Base-by-base conservation (phyloP, 768 basidiomycete species). In the Lactarius akahatsu region DNA sequence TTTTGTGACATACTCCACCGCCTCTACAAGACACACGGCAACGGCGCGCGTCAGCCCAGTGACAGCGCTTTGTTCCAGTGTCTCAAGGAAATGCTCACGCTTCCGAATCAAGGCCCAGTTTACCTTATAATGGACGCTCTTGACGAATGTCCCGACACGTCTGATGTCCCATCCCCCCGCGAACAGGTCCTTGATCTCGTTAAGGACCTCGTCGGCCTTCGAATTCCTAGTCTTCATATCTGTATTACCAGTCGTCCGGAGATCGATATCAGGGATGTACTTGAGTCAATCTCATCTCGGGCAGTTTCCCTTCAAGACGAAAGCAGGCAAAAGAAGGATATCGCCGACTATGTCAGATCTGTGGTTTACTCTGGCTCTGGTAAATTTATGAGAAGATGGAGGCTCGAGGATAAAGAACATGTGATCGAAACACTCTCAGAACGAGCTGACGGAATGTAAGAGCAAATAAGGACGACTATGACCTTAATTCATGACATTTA, bases 61-160 rank as follows among this genome's bases (percentile, higher is more conserved):
- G 40, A 43, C 16, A 18, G 10, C 30, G 18, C 16, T 13, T 30
- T 43, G 8, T 43, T 34, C 0, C 40, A 59, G 13, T 59, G 58
- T 20, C 40, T 59, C 7, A 43, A 59, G 20, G 26, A 41, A 7
- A 59, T 59, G 58, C 28, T 59, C 20, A 18, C 13, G 9, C 15
- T 43, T 1, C 41, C 40, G 0, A 20, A 41, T 28, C 47, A 23
- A 23, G 23, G 2, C 23, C 47, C 23, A 13, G 47, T 26, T 13
- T 50, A 50, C 47, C n/a, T 59, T 2, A 30, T 59, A 10, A 41
- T 43, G 16, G 58, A 59, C 10, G 58, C 23, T 3, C 40, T 59
- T 3, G 58, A 59, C 28, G 58, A 59, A 59, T 59, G 40, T 20
- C 58, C 58, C 30, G 41, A 59, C 18, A 18, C 41, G 1, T 28